Evolutionary conservation across 1,139 yeast genomes (phyloP).

Genomic region (Sugiyamaella japonica): DNA sequence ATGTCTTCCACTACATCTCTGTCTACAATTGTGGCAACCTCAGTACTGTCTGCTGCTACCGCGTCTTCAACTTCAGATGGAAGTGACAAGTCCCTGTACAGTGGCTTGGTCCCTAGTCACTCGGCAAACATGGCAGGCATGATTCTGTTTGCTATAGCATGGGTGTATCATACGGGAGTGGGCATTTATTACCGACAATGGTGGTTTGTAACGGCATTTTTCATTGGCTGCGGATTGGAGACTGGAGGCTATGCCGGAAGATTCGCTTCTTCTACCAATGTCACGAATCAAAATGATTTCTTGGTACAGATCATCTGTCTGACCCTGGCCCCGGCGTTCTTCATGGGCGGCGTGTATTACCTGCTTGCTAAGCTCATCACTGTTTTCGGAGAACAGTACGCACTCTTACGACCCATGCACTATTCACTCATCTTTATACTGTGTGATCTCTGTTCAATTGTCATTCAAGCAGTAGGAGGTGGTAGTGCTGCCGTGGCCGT

Average conservation of each 20-base stretch:
- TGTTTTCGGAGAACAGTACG: slow-evolving; percentile 62
- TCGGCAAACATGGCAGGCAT: slow-evolving; percentile 55
- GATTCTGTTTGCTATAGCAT: slow-evolving; percentile 49
- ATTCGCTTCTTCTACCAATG: slow-evolving; percentile 47
- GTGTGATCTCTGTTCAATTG: slow-evolving; percentile 65
- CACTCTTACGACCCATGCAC: slow-evolving; percentile 69
- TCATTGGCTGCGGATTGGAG: slow-evolving; percentile 63
- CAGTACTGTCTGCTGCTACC: slow-evolving; percentile 2
- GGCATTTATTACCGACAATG: slow-evolving; percentile 58
- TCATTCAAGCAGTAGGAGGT: slow-evolving; percentile 77
- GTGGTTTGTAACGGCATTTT: slow-evolving; percentile 70
- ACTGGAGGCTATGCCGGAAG: slow-evolving; percentile 72
- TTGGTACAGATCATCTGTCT: slow-evolving; percentile 67
- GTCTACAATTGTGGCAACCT: slow-evolving; percentile 6
- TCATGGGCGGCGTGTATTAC: slow-evolving; percentile 86
- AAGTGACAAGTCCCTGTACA: slow-evolving; percentile 38
- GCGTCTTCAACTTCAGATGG: neutral
- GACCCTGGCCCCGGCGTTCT: slow-evolving; percentile 83
- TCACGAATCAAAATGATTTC: slow-evolving; percentile 47
- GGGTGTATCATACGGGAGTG: slow-evolving; percentile 44
- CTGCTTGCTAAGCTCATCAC: slow-evolving; percentile 71
- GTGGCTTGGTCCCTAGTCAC: slow-evolving; percentile 47
- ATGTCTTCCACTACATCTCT: slow-evolving; percentile 13
- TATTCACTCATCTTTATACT: slow-evolving; percentile 70
- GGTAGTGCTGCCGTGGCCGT: slow-evolving; percentile 56